A percentile compares a stretch with the other conserved stretches of the same genome.
Conservation (phyloP, 2,329 filamentous ascomycete species). For the Madurella mycetomatis region DNA sequence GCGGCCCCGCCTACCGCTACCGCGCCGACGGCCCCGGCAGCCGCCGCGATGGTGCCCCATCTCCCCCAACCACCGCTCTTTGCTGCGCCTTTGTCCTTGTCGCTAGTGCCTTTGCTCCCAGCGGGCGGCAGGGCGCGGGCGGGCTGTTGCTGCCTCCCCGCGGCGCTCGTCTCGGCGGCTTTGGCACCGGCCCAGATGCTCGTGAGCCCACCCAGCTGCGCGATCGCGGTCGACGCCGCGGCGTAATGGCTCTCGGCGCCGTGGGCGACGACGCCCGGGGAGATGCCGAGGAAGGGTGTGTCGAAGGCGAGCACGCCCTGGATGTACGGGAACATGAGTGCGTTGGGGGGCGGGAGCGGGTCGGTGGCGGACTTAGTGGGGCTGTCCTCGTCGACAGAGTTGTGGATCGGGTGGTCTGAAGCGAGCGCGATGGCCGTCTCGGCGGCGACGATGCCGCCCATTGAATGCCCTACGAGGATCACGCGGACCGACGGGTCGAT, state of each 20-base stretch:
- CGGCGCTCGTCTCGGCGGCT: constrained; percentile 29
- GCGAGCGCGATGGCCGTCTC: constrained; percentile 75
- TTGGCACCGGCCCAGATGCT: constrained; percentile 60
- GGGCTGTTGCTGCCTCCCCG: constrained; percentile 32
- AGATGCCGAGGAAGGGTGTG: constrained; percentile 83
- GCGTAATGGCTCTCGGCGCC: constrained; percentile 84
- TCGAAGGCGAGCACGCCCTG: constrained; percentile 90
- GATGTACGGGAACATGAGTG: constrained; percentile 88
- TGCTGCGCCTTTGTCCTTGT: constrained; percentile 34
- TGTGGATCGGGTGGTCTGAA: constrained; percentile 51
- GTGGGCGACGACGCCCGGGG: constrained; percentile 77
- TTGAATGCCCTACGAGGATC: constrained; percentile 81
- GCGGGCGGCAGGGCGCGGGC: constrained; percentile 36
- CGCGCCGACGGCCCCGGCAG: constrained; percentile 77
- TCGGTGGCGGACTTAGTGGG: constrained; percentile 35
- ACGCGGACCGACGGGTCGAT: constrained; percentile 80
- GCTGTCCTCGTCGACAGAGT: constrained; percentile 35
- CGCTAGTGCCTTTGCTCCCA: constrained; percentile 35
- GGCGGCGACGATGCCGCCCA: constrained; percentile 90
- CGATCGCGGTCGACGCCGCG: constrained; percentile 64
- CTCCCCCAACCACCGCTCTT: constrained; percentile 55
- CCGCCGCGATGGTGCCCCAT: constrained; percentile 83
- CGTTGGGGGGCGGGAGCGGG: constrained; percentile 41
- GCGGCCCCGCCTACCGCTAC: constrained; percentile 78
- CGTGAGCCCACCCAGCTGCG: constrained; percentile 60